These are phyloP conservation scores for Tulasnella sp. DNA, from an alignment of 768 basidiomycete species.

Conservation along the genomic window DNA sequence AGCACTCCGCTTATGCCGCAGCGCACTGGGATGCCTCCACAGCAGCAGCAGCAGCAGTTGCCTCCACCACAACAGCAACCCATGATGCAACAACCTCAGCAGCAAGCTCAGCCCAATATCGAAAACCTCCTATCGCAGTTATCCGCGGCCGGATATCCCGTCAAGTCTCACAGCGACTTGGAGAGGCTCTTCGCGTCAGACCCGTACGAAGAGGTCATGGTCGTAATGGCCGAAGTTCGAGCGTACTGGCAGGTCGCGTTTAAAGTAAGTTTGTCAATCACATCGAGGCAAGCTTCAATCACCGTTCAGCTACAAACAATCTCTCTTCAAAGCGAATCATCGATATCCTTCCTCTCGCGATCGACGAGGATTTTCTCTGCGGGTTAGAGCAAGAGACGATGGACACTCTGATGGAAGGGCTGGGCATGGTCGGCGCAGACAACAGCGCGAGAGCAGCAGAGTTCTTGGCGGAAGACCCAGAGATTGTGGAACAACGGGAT, in stretches of 20 bases:
- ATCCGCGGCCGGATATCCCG: slow-evolving; percentile 11
- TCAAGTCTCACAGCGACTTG: slow-evolving; percentile 22
- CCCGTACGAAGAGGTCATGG: slow-evolving; percentile 35
- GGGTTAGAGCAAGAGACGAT: slow-evolving; percentile 30
- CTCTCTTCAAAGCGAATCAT: slow-evolving; percentile 36
- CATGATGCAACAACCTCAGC: not conserved
- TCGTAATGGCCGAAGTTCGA: slow-evolving; percentile 42
- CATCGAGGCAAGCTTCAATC: not conserved
- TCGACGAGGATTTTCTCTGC: slow-evolving; percentile 37
- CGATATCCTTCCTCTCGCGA: slow-evolving; percentile 41
- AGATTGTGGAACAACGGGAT: slow-evolving; percentile 25
- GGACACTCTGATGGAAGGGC: slow-evolving; percentile 27
- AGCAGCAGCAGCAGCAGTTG: not conserved
- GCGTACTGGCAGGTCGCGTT: slow-evolving; percentile 47
- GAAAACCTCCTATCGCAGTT: slow-evolving; percentile 9
- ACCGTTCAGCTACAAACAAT: not conserved
- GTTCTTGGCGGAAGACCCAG: slow-evolving; percentile 39
- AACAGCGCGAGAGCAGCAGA: slow-evolving; percentile 21
- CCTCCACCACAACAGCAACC: not conserved
- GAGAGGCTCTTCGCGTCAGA: slow-evolving; percentile 27
- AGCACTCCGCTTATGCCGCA: too few species aligned
- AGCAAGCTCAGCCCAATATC: not conserved
- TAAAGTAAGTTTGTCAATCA: slow-evolving; percentile 30
- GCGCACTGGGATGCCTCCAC: not conserved
- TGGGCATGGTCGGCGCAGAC: slow-evolving; percentile 25